Evolutionary conservation across 73 alveolate species (phyloP).

Genomic region (Stentor roeselii): DNA sequence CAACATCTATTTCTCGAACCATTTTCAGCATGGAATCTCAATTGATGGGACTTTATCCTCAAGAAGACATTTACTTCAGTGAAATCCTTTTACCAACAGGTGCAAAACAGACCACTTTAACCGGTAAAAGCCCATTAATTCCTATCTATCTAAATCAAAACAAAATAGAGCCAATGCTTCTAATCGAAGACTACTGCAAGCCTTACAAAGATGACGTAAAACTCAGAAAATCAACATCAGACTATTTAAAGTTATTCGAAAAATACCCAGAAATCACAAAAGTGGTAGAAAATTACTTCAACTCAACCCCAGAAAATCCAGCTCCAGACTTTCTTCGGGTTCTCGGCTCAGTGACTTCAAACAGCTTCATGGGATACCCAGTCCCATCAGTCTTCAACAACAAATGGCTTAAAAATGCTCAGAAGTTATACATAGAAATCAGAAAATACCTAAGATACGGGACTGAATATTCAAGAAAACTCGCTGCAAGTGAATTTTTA

Average conservation of each 20-base stretch:
- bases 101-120: background rate
- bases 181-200: background rate
- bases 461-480: background rate
- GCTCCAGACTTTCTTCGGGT: background rate
- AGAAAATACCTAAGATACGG: background rate
- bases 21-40: conserved; percentile 10
- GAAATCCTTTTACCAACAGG: background rate
- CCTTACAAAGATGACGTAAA: background rate
- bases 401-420: background rate
- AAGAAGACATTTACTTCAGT: background rate
- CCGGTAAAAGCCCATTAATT: background rate
- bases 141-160: background rate
- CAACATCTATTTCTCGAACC: conserved; percentile 22
- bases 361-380: background rate
- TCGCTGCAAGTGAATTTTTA: background rate
- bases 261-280: background rate
- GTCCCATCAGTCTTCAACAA: background rate
- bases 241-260: background rate
- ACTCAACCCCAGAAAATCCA: background rate
- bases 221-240: background rate
- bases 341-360: background rate
- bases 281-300: background rate
- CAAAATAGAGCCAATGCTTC: background rate
- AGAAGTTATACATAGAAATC: background rate
- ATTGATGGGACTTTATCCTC: conserved; percentile 28